Percentiles rank a stretch among this genome's conserved stretches.
These are phyloP conservation scores for Hanseniaspora occidentalis DNA, from an alignment of 805 yeast species.

Conservation along the genomic window DNA sequence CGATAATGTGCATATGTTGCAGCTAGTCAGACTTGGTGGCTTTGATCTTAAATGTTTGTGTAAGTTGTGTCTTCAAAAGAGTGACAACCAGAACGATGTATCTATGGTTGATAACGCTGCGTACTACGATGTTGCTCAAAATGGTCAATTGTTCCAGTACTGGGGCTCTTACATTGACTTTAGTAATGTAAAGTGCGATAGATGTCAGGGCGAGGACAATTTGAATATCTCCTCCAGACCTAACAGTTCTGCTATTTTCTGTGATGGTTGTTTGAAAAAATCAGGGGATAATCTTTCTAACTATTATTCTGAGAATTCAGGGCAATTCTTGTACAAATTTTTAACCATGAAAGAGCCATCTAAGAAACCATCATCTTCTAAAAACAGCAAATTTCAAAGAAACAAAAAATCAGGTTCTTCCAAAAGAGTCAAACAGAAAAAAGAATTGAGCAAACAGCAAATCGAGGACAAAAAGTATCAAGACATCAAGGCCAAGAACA, in stretches of 20 bases:
- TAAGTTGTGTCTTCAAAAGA: slow-evolving; percentile 31
- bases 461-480: neutral
- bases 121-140: slow-evolving; percentile 17
- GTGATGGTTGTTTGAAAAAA: slow-evolving; percentile 31
- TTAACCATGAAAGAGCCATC: slow-evolving; percentile 35
- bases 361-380: neutral
- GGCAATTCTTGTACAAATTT: slow-evolving; percentile 32
- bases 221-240: slow-evolving; percentile 25
- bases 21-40: slow-evolving; percentile 40
- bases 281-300: slow-evolving; percentile 9
- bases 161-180: slow-evolving; percentile 35
- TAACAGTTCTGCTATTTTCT: slow-evolving; percentile 21
- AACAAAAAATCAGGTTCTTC: neutral
- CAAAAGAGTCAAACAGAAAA: slow-evolving; percentile 9
- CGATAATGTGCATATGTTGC: slow-evolving; percentile 39
- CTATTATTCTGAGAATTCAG: slow-evolving; percentile 35
- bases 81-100: slow-evolving; percentile 22
- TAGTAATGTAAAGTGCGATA: slow-evolving; percentile 36
- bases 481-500: neutral
- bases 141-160: slow-evolving; percentile 42
- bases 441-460: neutral
- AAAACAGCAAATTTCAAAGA: neutral
- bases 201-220: slow-evolving; percentile 31
- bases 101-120: slow-evolving; percentile 39
- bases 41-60: slow-evolving; percentile 42